These are phyloP conservation scores for Cryptococcus sp. DNA, from an alignment of 1,284 basidiomycete species.

Conservation along the genomic window DNA sequence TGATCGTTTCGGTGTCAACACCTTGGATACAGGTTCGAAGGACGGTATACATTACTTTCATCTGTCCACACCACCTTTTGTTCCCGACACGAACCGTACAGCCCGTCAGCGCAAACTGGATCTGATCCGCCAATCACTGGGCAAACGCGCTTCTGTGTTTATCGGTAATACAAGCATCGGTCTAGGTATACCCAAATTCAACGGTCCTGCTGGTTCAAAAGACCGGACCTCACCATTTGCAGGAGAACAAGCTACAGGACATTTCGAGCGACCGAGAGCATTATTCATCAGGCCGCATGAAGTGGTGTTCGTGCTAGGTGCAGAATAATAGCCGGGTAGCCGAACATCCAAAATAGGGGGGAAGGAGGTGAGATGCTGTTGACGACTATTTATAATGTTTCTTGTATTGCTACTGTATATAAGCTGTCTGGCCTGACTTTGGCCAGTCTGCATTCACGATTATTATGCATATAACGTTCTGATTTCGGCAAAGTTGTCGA, in stretches of 20 bases:
- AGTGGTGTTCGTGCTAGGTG: conserved; percentile 39
- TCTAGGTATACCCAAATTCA: background rate
- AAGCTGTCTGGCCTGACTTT: too few relatives aligned
- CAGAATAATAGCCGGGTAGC: background rate
- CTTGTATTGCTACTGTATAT: too few relatives aligned
- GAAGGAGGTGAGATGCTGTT: too few relatives aligned
- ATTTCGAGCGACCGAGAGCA: conserved; percentile 23
- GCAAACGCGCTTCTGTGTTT: background rate
- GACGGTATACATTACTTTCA: conserved; percentile 37
- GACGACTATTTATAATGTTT: too few relatives aligned
- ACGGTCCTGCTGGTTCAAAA: background rate
- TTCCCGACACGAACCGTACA: background rate
- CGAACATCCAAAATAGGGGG: too few relatives aligned
- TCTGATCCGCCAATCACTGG: conserved; percentile 16
- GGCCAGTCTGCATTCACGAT: too few relatives aligned
- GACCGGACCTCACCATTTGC: conserved; percentile 18
- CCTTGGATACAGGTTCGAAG: conserved; percentile 19
- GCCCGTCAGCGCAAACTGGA: conserved; percentile 22
- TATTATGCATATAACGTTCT: too few relatives aligned
- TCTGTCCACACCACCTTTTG: conserved; percentile 9
- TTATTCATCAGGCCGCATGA: conserved; percentile 40
- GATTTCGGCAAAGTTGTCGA: too few relatives aligned
- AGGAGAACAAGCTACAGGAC: conserved; percentile 8
- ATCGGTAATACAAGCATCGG: background rate
- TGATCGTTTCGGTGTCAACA: conserved; percentile 44